A percentile compares a stretch with the other conserved stretches of the same genome.
Evolutionary conservation across 805 yeast species (phyloP).

Genomic region (Suhomyces kilbournensis): DNA sequence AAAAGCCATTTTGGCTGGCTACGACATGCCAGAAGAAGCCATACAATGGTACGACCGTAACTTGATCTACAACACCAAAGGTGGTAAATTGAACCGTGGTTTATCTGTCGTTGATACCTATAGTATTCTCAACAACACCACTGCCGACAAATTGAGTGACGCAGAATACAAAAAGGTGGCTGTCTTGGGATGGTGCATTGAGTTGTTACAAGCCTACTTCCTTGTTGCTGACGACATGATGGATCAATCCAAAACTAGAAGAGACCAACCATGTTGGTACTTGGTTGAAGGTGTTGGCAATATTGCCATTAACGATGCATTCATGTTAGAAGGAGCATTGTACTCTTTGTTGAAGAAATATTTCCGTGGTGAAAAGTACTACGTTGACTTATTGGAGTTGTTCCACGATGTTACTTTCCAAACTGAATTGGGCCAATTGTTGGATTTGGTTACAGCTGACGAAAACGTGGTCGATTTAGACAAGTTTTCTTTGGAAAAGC

Average conservation of each 20-base stretch:
- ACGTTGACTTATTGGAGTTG: constrained; percentile 85
- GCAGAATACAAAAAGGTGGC: constrained; percentile 84
- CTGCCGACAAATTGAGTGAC: constrained; percentile 51
- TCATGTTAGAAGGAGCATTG: constrained; percentile 94
- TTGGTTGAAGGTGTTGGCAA: constrained; percentile 74
- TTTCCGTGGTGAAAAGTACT: constrained; percentile 77
- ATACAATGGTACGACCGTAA: constrained; percentile 76
- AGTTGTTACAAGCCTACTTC: constrained; percentile 92
- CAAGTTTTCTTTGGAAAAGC: constrained; percentile 84
- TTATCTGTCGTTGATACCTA: constrained; percentile 92
- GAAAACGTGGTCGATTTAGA: constrained; percentile 88
- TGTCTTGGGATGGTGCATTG: constrained; percentile 92
- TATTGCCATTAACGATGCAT: constrained; percentile 95
- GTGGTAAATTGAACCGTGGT: constrained; percentile 96
- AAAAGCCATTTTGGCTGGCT: constrained; percentile 53
- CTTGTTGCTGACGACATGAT: constrained; percentile 98
- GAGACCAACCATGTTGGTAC: constrained; percentile 99
- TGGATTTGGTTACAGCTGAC: constrained; percentile 95
- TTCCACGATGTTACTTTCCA: constrained; percentile 97
- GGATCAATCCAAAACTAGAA: constrained; percentile 94
- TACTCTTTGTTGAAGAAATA: constrained; percentile 85
- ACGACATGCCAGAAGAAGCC: constrained; percentile 85
- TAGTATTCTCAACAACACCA: constrained; percentile 67
- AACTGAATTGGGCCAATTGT: constrained; percentile 94
- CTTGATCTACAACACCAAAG: constrained; percentile 85